These are phyloP conservation scores for Penicillium vulpinum DNA, from an alignment of 2,329 filamentous ascomycete genomes.

Conservation along the genomic window DNA sequence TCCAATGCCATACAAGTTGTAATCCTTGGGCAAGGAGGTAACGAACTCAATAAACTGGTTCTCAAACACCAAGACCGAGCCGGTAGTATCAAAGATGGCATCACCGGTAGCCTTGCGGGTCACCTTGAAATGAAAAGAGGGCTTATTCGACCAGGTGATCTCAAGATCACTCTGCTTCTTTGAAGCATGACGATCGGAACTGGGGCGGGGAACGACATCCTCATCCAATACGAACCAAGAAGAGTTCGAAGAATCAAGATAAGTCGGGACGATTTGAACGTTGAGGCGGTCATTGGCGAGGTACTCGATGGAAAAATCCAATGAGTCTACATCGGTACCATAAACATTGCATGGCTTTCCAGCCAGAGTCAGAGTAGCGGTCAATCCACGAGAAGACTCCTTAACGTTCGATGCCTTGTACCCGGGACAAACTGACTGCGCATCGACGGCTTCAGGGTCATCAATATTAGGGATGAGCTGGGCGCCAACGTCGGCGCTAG, in stretches of 20 bases:
- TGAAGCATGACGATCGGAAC: slow-evolving; percentile 44
- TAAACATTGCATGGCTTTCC: slow-evolving; percentile 69
- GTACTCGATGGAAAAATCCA: slow-evolving; percentile 68
- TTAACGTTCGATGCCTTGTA: slow-evolving; percentile 57
- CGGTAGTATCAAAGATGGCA: slow-evolving; percentile 66
- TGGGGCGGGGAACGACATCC: slow-evolving; percentile 60
- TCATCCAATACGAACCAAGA: slow-evolving; percentile 69
- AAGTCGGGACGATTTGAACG: slow-evolving; percentile 67
- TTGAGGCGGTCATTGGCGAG: slow-evolving; percentile 66
- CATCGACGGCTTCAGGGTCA: slow-evolving; percentile 63
- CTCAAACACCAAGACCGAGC: slow-evolving; percentile 67
- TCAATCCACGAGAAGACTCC: slow-evolving; percentile 50
- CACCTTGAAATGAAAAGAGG: slow-evolving; percentile 58
- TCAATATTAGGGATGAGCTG: slow-evolving; percentile 62
- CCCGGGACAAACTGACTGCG: slow-evolving; percentile 63
- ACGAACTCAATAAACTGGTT: slow-evolving; percentile 76
- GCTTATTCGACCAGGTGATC: slow-evolving; percentile 58
- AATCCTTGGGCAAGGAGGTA: slow-evolving; percentile 65
- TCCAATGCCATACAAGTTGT: slow-evolving; percentile 74
- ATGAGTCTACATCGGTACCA: slow-evolving; percentile 68
- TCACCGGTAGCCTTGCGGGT: slow-evolving; percentile 62
- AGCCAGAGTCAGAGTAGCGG: slow-evolving; percentile 54
- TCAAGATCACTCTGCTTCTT: slow-evolving; percentile 46
- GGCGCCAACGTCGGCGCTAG: slow-evolving; percentile 48
- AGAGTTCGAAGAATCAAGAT: slow-evolving; percentile 61